Base-by-base conservation (phyloP, 2,329 filamentous ascomycete genomes). In the Coniochaeta prunicola region DNA sequence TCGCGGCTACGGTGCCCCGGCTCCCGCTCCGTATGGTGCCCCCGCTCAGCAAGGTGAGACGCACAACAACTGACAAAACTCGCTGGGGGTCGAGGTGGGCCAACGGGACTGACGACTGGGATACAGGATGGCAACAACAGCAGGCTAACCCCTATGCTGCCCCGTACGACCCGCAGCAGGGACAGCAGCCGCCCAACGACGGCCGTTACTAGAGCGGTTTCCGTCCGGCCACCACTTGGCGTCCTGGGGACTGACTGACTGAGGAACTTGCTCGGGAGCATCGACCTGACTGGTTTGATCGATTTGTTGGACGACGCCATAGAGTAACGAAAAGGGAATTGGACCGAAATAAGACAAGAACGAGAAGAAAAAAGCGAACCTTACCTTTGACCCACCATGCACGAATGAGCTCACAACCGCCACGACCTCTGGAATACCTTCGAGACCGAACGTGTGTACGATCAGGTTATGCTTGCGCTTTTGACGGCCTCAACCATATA, bases 141-240 rank as follows among this genome's bases (percentile, higher is more conserved):
- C 69, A 65, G 55, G 68, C 67, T 8, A 71, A 74, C 19, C 69
- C 67, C 42, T 82, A 81, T 61, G 77, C 74, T 56, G 30, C 28
- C 3, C 53, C 17, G 53, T 83, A 83, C 64, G 77, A 81, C 61
- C 78, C 67, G 59, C 74, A 74, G 61, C 73, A 69, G 61, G 70
- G 71, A 55, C 70, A 66, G 57, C 72, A 70, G 59, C 74, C 71
- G 53, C 72, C 70, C 55, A 76, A 75, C 63, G 74, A 68, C 42
- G 71, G 70, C 13, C 71, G 67, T 53, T 80, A 79, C 66, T 79
- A 75, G 40, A 30, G 3, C 7, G 5, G 30, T 54, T 13, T 30
- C 4, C 8, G 34, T 31, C 30, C 30, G 33, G 6, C 50, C 15
- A 40, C 33, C 30, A 31, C 42, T 28, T 42, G 53, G 50, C 21